These are phyloP conservation scores for Clarireedia homoeocarpa DNA, from an alignment of 2,329 filamentous ascomycete species.

Conservation along the genomic window DNA sequence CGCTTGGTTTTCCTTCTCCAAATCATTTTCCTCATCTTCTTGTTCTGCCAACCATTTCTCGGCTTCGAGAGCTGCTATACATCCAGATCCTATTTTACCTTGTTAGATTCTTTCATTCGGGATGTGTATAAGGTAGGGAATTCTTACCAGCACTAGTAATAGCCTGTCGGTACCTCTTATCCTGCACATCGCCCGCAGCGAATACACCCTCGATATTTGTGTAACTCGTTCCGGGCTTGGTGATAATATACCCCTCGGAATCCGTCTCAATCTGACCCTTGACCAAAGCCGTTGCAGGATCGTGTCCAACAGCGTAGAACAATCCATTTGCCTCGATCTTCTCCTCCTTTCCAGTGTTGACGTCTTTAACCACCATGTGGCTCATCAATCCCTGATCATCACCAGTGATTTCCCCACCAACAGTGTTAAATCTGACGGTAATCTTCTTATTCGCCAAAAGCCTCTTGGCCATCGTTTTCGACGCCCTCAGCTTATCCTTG, in stretches of 20 bases:
- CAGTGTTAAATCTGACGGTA: conserved; percentile 78
- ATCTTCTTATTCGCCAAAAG: conserved; percentile 80
- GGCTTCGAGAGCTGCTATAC: conserved; percentile 89
- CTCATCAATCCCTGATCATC: conserved; percentile 83
- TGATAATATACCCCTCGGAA: conserved; percentile 83
- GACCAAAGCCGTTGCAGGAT: conserved; percentile 84
- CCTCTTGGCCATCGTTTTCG: conserved; percentile 84
- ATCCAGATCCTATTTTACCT: conserved; percentile 66
- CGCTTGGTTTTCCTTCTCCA: conserved; percentile 35
- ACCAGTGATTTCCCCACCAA: conserved; percentile 76
- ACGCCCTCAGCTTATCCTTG: conserved; percentile 77
- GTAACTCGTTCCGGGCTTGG: conserved; percentile 77
- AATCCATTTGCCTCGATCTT: conserved; percentile 84
- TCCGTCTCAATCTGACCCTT: conserved; percentile 87
- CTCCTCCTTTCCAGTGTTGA: conserved; percentile 66
- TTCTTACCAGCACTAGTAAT: conserved; percentile 87
- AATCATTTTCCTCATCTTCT: conserved; percentile 23
- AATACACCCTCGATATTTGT: conserved; percentile 91
- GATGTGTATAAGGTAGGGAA: background rate
- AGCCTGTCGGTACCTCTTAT: conserved; percentile 95
- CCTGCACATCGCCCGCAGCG: conserved; percentile 94
- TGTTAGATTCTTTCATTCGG: no score
- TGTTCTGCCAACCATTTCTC: conserved; percentile 83
- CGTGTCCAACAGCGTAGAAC: conserved; percentile 96
- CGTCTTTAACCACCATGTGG: conserved; percentile 76